Base-by-base conservation (phyloP, 345 rosid species). In the Trapa bicornis region DNA sequence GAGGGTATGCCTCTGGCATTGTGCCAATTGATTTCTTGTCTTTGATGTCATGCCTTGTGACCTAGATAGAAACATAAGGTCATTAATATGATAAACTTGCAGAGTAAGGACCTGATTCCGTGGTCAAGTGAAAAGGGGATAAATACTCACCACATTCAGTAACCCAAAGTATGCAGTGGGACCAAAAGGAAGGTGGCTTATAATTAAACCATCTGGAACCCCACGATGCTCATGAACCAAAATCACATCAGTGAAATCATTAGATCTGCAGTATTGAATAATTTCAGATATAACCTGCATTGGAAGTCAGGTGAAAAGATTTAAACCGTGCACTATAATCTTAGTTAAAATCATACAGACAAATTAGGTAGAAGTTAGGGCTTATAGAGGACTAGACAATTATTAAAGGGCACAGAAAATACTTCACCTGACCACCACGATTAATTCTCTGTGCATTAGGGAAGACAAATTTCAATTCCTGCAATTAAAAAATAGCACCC, bases 121-220 rank as follows among this genome's bases (percentile, higher is more conserved):
- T 22, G 61, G 37, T 50, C 39, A 15, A 65, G 47, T 37, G 71
- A 33, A 56, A 57, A 9, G 50, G 67, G 57, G 54, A 74, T 5
- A 71, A 71, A 16, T 79, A 88, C 94, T 69, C 82, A 80, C 96
- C 83, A 94, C 97, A 77, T 91, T 91, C 73, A 75, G 87, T 70
- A 94, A 77, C 68, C 85, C 84, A 86, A 91, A 91, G 83, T 85
- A 87, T 52, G 99, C 96, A 64, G 99, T 91, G 41, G 99, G 99
- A 71, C 97, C 97, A 75, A 83, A 91, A 38, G 99, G 97, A 64
- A 94, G 81, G 79, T 91, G 99, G 68, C 96, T 81, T 70, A 94
- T 72, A 16, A 86, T 81, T 68, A 94, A 83, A 77, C 89, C 88
- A 68, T 87, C 97, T 15, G 96, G 99, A 53, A 82, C 87, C 74